Percentiles rank a stretch among this genome's conserved stretches.
phyloP scores from a whole-genome alignment of 331 rosid species.

The Arachis monticola region DNA sequence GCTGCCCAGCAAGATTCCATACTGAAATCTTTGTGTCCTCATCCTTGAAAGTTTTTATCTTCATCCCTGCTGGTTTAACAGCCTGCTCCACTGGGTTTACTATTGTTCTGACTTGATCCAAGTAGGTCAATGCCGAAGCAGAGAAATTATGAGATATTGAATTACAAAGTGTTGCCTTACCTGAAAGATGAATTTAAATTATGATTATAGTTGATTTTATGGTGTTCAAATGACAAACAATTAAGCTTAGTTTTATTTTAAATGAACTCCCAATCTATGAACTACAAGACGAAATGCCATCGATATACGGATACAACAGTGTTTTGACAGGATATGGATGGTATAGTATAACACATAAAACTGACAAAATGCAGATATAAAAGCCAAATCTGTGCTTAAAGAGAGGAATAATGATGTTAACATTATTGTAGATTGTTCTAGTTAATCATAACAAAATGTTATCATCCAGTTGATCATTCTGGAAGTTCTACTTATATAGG shows the following conservation, averaged over 20 bases:
- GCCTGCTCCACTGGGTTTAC: constrained; percentile 90
- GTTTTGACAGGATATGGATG: too few species aligned
- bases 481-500: too few species aligned
- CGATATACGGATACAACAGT: too few species aligned
- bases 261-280: too few species aligned
- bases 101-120: constrained; percentile 82
- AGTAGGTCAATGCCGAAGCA: constrained; percentile 64
- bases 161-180: constrained; percentile 81
- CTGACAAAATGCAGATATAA: too few species aligned
- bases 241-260: not conserved
- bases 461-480: too few species aligned
- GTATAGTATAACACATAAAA: too few species aligned
- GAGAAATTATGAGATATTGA: constrained; percentile 78
- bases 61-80: constrained; percentile 75
- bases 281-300: too few species aligned
- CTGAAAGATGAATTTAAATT: constrained; percentile 52
- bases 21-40: constrained; percentile 77
- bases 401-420: too few species aligned
- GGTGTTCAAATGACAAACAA: constrained; percentile 20
- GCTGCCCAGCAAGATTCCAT: constrained; percentile 97
- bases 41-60: constrained; percentile 79
- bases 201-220: not conserved
- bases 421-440: too few species aligned
- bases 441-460: too few species aligned
- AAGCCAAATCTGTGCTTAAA: too few species aligned